Conservation (phyloP, 2,329 filamentous ascomycete species). For the Pestalotiopsis sp. region DNA sequence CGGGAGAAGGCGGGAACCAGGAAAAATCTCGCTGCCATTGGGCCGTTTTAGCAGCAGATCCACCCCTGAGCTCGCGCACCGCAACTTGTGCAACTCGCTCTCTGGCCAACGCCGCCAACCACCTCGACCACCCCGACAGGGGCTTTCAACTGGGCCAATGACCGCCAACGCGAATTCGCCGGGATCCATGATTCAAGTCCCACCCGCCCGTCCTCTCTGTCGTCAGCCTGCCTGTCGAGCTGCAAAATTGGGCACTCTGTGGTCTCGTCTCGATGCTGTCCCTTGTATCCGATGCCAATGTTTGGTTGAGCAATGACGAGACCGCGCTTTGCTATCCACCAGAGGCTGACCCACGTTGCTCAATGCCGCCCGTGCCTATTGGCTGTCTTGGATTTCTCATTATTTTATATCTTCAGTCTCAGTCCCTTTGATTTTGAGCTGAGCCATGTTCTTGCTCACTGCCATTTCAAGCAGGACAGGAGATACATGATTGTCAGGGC, state of each 20-base stretch:
- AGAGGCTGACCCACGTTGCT: conserved; percentile 9
- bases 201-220: not conserved
- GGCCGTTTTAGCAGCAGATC: not conserved
- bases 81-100: not conserved
- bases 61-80: not conserved
- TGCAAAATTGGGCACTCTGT: not conserved
- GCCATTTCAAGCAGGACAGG: too few species aligned
- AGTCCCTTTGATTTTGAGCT: too few species aligned
- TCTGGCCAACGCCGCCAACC: not conserved
- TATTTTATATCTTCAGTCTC: not conserved
- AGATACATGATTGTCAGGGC: too few species aligned
- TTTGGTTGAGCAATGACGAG: not conserved
- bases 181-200: not conserved
- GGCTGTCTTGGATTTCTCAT: not conserved
- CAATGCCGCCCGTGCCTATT: not conserved
- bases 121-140: not conserved
- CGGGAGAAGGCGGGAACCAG: conserved; percentile 14
- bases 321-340: not conserved
- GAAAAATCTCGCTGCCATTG: conserved; percentile 3
- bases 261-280: not conserved
- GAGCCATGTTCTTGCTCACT: too few species aligned
- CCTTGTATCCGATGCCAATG: not conserved
- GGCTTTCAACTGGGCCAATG: not conserved
- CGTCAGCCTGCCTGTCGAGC: not conserved
- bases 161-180: not conserved